Conservation (phyloP, 2,329 filamentous ascomycete species). For the Colletotrichum aenigma region DNA sequence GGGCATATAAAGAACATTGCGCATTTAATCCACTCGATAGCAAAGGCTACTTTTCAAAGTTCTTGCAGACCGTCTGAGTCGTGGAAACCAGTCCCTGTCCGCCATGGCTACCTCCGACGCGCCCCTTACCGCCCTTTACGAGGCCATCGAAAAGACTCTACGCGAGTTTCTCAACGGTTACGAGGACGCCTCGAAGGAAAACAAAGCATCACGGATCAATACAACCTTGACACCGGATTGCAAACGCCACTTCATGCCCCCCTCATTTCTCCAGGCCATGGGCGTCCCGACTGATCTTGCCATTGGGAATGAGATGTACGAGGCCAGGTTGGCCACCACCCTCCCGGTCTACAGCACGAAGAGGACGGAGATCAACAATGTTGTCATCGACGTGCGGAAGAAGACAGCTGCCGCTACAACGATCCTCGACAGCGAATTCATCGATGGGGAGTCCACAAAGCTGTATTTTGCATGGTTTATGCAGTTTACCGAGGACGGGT, state of each 20-base stretch:
- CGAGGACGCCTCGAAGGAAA: background rate
- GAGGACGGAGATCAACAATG: background rate
- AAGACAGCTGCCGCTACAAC: background rate
- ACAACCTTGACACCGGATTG: background rate
- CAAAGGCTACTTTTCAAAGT: background rate
- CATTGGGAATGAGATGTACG: background rate
- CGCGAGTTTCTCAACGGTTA: background rate
- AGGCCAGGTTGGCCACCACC: background rate
- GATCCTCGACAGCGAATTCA: background rate
- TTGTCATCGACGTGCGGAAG: background rate
- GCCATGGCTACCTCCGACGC: background rate
- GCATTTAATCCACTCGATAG: background rate
- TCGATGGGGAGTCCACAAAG: background rate
- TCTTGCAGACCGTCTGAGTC: background rate
- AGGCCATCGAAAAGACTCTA: background rate
- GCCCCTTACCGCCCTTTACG: background rate
- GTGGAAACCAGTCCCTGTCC: background rate
- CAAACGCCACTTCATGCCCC: background rate
- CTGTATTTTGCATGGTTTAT: background rate
- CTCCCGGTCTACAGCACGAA: background rate
- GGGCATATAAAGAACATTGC: background rate
- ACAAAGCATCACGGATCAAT: background rate
- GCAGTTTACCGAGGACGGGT: background rate
- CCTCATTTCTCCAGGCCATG: background rate
- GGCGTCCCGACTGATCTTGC: background rate